phyloP scores from a whole-genome alignment of 2,329 filamentous ascomycete species.

The Scedosporium aurantiacum region DNA sequence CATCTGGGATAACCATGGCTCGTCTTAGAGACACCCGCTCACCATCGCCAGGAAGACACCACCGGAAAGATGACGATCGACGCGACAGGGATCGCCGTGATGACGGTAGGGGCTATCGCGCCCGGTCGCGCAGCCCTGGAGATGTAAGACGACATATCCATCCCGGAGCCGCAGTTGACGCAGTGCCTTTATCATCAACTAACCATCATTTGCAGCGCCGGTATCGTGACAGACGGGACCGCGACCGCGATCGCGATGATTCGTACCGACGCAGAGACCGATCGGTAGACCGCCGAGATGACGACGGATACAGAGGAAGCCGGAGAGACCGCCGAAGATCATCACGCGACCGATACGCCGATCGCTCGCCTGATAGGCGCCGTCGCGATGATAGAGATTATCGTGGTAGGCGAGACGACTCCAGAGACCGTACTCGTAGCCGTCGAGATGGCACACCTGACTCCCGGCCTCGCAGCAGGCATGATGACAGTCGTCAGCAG shows the following conservation, averaged over 20 bases:
- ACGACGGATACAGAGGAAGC: constrained; percentile 49
- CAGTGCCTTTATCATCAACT: constrained; percentile 23
- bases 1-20: constrained; percentile 34
- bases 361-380: constrained; percentile 47
- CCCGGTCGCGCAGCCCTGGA: constrained; percentile 49
- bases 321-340: constrained; percentile 52
- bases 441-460: constrained; percentile 63
- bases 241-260: constrained; percentile 40
- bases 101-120: constrained; percentile 42
- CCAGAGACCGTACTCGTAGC: constrained; percentile 52
- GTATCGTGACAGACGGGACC: constrained; percentile 34
- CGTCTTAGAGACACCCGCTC: constrained; percentile 63
- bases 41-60: constrained; percentile 53
- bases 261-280: constrained; percentile 55
- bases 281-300: constrained; percentile 56
- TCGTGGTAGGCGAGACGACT: constrained; percentile 60
- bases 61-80: constrained; percentile 46
- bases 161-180: not conserved
- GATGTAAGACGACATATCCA: constrained; percentile 38
- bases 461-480: constrained; percentile 53
- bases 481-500: constrained; percentile 48
- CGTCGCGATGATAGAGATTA: constrained; percentile 54
- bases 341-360: constrained; percentile 48
- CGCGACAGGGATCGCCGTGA: constrained; percentile 40
- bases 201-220: constrained; percentile 40